phyloP scores from a whole-genome alignment of 2,329 filamentous ascomycete species.

The Tricladium varicosporioides region DNA sequence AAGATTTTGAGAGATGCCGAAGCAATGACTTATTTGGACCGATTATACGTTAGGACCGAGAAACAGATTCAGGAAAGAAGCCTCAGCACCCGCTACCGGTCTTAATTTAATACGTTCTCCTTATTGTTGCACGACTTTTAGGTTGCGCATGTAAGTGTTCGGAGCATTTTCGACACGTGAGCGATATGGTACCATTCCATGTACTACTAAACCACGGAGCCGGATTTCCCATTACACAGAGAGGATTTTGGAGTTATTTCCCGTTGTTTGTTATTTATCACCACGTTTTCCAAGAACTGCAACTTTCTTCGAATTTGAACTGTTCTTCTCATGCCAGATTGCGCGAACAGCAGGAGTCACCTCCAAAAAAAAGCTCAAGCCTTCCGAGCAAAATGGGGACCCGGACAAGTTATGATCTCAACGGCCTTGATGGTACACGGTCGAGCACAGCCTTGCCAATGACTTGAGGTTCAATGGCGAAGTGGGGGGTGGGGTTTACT shows the following conservation, averaged over 20 bases:
- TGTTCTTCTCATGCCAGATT: background rate
- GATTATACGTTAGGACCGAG: conserved; percentile 80
- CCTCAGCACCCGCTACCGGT: conserved; percentile 32
- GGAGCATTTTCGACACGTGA: conserved; percentile 4
- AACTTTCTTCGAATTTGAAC: background rate
- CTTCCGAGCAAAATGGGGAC: background rate
- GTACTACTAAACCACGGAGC: too few relatives aligned
- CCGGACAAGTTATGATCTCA: background rate
- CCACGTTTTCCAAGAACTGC: background rate
- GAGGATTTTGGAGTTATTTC: conserved; percentile 2
- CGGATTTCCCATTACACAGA: background rate
- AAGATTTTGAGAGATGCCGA: conserved; percentile 82
- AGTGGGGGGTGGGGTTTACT: background rate
- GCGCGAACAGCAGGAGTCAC: background rate
- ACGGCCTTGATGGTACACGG: background rate
- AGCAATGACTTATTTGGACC: conserved; percentile 79
- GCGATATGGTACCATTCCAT: conserved; percentile 1
- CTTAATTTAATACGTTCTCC: conserved; percentile 14
- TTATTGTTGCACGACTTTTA: conserved; percentile 24
- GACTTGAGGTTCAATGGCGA: background rate
- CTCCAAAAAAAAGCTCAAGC: background rate
- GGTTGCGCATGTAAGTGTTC: conserved; percentile 18
- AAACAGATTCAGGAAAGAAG: conserved; percentile 70
- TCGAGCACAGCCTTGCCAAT: background rate
- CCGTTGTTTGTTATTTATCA: conserved; percentile 7